Evolutionary conservation across 148 eudicot species (phyloP), one percentile per base, ranked within the genome.

Genomic region (Vaccinium macrocarpon): DNA sequence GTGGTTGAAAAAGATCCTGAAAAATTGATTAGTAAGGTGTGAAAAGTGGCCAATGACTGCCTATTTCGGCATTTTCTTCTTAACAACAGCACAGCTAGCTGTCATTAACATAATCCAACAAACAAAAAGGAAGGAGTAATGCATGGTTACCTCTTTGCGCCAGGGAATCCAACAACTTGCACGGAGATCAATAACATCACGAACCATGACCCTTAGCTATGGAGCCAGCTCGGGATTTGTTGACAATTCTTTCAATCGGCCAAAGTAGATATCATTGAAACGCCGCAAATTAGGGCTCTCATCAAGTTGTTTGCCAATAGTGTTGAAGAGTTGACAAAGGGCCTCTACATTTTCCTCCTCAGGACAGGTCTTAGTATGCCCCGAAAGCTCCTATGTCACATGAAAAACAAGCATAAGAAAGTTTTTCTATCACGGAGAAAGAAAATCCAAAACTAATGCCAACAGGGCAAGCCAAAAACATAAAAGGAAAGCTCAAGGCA

Each of bases 161-260:
- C 95, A 88, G 35, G 97, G 95, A 49, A 95, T 86, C 98, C 98
- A 95, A 35, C 82, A 88, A 86, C 93, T 92, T 61, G 96, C 57
- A 46, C 98, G 94, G 5, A 90, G 86, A 84, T 95, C 98, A 21
- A 95, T 83, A 78, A 95, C 90, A 85, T 93, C 93, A 55, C 94
- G 96, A 86, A 93, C 88, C 97, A 95, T 91, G 89, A 94, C 94
- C 74, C 93, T 91, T 84, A 95, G 64, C 46, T 94, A 94, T 25
- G 95, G 90, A 52, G 88, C 95, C 56, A 95, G 90, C 86, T 91
- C 93, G 25, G 90, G 85, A 85, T 92, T 90, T 6, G 88, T 74
- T 72, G 93, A 83, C 27, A 94, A 86, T 23, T 95, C 98, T 83
- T 92, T 94, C 90, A 95, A 81, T 64, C 95, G 89, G 81, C 32